Percentiles rank a stretch among this genome's conserved stretches.
Evolutionary conservation across 2,329 filamentous ascomycete genomes (phyloP).

Genomic region (Xylariaceae sp.): DNA sequence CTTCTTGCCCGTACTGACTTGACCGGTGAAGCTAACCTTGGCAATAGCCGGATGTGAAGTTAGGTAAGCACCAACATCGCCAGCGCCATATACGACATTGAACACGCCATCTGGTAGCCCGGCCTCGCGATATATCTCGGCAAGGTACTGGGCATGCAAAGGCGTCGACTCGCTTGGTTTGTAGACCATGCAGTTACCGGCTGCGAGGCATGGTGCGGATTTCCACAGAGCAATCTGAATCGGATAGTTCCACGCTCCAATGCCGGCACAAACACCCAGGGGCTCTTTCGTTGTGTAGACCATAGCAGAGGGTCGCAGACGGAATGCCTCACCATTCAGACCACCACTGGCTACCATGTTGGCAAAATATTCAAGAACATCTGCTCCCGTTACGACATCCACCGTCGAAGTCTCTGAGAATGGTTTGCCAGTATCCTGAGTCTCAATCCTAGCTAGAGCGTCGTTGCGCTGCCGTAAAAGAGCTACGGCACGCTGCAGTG

Average conservation of each 20-base stretch:
- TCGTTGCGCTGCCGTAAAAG: slow-evolving; percentile 75
- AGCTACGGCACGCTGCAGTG: slow-evolving; percentile 71
- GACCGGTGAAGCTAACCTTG: slow-evolving; percentile 87
- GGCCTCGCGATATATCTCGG: slow-evolving; percentile 72
- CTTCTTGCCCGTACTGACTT: slow-evolving; percentile 77
- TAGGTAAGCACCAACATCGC: slow-evolving; percentile 71
- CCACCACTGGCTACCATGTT: slow-evolving; percentile 73
- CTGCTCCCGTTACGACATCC: slow-evolving; percentile 77
- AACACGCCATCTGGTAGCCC: slow-evolving; percentile 79
- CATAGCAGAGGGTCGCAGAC: slow-evolving; percentile 71
- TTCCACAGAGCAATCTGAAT: slow-evolving; percentile 91
- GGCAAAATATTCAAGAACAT: slow-evolving; percentile 84
- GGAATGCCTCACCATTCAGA: slow-evolving; percentile 74
- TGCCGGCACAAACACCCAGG: slow-evolving; percentile 79
- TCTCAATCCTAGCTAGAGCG: slow-evolving; percentile 73
- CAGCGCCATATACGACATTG: slow-evolving; percentile 80
- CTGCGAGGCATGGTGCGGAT: slow-evolving; percentile 77
- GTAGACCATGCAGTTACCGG: slow-evolving; percentile 87
- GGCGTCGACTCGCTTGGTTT: slow-evolving; percentile 87
- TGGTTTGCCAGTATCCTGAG: slow-evolving; percentile 80
- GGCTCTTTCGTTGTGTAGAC: slow-evolving; percentile 80
- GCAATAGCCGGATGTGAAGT: slow-evolving; percentile 69
- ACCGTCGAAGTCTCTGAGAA: slow-evolving; percentile 81
- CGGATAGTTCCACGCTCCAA: slow-evolving; percentile 90
- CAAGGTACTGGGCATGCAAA: slow-evolving; percentile 72